phyloP scores from a whole-genome alignment of 2,329 filamentous ascomycete genomes.

The Calonectria honghensis region DNA sequence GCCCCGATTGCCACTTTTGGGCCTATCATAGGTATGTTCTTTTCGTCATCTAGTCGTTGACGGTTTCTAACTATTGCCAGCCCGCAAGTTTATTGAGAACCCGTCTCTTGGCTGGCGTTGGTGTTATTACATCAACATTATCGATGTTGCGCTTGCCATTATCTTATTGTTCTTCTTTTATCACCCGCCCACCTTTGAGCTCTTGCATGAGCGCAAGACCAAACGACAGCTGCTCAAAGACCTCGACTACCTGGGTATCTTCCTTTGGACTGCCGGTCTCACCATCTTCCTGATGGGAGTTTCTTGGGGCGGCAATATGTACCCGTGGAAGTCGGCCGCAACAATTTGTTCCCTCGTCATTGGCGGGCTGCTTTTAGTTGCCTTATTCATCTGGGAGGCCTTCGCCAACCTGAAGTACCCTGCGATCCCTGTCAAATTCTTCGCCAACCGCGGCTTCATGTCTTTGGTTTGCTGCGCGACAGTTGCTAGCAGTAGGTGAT shows the following conservation, averaged over 20 bases:
- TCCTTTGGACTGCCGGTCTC: slow-evolving; percentile 67
- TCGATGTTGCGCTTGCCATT: slow-evolving; percentile 58
- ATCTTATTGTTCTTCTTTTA: slow-evolving; percentile 62
- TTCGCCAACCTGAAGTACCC: slow-evolving; percentile 61
- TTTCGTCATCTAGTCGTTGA: too few relatives aligned
- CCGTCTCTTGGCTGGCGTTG: slow-evolving; percentile 62
- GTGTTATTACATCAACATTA: slow-evolving; percentile 65
- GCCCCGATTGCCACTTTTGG: slow-evolving; percentile 60
- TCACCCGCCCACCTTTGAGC: slow-evolving; percentile 63
- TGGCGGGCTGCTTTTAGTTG: slow-evolving; percentile 58
- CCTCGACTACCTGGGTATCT: slow-evolving; percentile 66
- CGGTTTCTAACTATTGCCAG: slow-evolving; percentile 41
- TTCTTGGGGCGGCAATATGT: slow-evolving; percentile 65
- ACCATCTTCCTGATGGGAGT: slow-evolving; percentile 68
- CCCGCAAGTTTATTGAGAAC: slow-evolving; percentile 59
- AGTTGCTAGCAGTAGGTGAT: slow-evolving; percentile 57
- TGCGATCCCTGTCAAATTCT: slow-evolving; percentile 61
- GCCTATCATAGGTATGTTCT: slow-evolving; percentile 57
- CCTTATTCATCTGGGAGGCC: slow-evolving; percentile 61
- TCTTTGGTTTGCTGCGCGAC: slow-evolving; percentile 60
- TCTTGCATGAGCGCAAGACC: slow-evolving; percentile 62
- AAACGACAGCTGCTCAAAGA: slow-evolving; percentile 59
- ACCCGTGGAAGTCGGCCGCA: slow-evolving; percentile 64
- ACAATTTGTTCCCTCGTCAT: slow-evolving; percentile 62
- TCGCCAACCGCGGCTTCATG: slow-evolving; percentile 61